These are phyloP conservation scores for Chrysosporium keratinophilum DNA, from an alignment of 2,329 filamentous ascomycete species.

Conservation along the genomic window DNA sequence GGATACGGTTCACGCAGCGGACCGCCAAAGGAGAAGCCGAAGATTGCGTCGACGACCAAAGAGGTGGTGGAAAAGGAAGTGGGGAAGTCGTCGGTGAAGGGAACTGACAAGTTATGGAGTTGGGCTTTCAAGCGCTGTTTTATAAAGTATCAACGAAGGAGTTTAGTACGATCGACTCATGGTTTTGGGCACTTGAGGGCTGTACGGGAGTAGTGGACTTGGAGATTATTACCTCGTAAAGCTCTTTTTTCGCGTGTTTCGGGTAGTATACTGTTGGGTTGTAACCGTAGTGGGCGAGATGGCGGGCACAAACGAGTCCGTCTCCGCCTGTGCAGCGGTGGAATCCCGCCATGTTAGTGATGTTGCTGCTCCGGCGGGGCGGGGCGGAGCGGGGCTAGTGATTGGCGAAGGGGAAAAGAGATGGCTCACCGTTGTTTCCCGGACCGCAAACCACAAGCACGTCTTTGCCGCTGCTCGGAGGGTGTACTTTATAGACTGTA, in stretches of 20 bases:
- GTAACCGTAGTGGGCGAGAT: slow-evolving; percentile 88
- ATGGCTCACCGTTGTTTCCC: slow-evolving; percentile 47
- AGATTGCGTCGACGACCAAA: slow-evolving; percentile 85
- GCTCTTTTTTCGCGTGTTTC: slow-evolving; percentile 78
- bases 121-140: slow-evolving; percentile 68
- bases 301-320: slow-evolving; percentile 84
- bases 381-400: background rate
- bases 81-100: slow-evolving; percentile 72
- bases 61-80: slow-evolving; percentile 57
- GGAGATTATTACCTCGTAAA: slow-evolving; percentile 60
- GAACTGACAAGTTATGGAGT: slow-evolving; percentile 68
- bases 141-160: slow-evolving; percentile 1
- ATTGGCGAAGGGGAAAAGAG: background rate
- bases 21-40: slow-evolving; percentile 88
- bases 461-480: slow-evolving; percentile 56
- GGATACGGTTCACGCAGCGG: slow-evolving; percentile 89
- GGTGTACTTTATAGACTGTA: slow-evolving; percentile 73
- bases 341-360: background rate
- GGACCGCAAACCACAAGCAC: slow-evolving; percentile 88
- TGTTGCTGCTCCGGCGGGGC: background rate
- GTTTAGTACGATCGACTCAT: background rate
- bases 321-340: slow-evolving; percentile 58
- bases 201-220: background rate
- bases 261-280: slow-evolving; percentile 83
- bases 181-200: background rate